Percentiles rank a stretch among this genome's conserved stretches.
Conservation (phyloP, 176 grass and related monocot species). For the Phragmites australis region DNA sequence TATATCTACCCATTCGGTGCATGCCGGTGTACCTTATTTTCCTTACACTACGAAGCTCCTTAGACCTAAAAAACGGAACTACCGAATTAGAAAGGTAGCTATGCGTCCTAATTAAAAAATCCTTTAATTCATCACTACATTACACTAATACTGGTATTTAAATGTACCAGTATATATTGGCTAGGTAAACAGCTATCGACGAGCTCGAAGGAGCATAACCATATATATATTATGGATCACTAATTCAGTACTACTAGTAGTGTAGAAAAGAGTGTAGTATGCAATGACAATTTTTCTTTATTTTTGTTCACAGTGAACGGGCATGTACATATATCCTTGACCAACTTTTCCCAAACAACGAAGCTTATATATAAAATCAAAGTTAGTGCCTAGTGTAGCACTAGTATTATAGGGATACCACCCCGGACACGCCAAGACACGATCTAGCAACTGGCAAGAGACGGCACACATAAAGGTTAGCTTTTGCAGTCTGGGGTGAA, state of each 20-base stretch:
- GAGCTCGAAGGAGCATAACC: background rate
- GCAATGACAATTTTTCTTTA: too few relatives aligned
- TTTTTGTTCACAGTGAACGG: too few relatives aligned
- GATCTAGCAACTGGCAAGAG: background rate
- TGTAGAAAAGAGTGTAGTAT: background rate
- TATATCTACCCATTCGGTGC: background rate
- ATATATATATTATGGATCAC: background rate
- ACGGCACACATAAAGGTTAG: background rate
- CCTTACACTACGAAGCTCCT: too few relatives aligned
- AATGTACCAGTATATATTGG: too few relatives aligned
- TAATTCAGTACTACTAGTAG: background rate
- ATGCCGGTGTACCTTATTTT: too few relatives aligned
- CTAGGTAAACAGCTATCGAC: too few relatives aligned
- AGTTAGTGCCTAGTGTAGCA: background rate
- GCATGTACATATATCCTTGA: background rate
- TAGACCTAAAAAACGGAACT: too few relatives aligned
- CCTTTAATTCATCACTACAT: background rate
- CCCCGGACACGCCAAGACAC: background rate
- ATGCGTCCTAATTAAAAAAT: too few relatives aligned
- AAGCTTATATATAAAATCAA: background rate
- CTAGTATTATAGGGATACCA: background rate
- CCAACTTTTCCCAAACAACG: conserved; percentile 29
- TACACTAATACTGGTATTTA: too few relatives aligned
- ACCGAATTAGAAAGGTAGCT: too few relatives aligned
- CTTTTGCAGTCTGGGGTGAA: too few relatives aligned